phyloP scores from a whole-genome alignment of 192 early-diverging fungal species.

The Coemansia sp. region DNA sequence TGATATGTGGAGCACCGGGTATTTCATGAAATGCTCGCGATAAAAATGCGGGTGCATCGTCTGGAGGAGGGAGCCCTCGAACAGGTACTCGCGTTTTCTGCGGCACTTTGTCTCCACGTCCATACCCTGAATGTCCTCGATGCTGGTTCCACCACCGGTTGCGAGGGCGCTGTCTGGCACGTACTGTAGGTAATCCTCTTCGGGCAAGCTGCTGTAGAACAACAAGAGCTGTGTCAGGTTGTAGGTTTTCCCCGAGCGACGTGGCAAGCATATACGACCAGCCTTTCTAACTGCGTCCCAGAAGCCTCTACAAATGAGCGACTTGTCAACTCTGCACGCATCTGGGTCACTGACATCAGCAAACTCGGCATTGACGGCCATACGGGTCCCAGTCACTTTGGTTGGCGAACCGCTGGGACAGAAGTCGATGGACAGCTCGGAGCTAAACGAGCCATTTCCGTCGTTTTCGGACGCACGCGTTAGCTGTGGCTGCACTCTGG shows the following conservation, averaged over 20 bases:
- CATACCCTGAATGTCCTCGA: slow-evolving; percentile 3
- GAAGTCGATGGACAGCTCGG: too few species aligned
- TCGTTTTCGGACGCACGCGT: too few species aligned
- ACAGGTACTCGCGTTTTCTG: slow-evolving; percentile 34
- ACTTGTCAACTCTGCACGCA: slow-evolving; percentile 44
- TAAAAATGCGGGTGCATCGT: slow-evolving; percentile 31
- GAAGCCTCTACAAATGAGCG: slow-evolving; percentile 45
- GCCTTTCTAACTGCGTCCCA: slow-evolving; percentile 34
- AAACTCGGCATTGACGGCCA: slow-evolving; percentile 24
- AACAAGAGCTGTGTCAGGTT: slow-evolving; percentile 46
- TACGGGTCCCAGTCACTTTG: slow-evolving; percentile 35
- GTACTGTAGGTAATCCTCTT: slow-evolving; percentile 4
- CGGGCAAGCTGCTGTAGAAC: slow-evolving; percentile 34
- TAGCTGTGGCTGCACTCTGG: too few species aligned
- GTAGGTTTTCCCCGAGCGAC: slow-evolving; percentile 47
- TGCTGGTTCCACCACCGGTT: background rate
- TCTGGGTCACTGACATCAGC: slow-evolving; percentile 11
- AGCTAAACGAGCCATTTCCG: too few species aligned
- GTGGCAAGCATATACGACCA: slow-evolving; percentile 36
- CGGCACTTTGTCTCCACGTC: slow-evolving; percentile 24
- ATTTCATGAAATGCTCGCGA: slow-evolving; percentile 41
- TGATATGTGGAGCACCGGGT: slow-evolving; percentile 35
- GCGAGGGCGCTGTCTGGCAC: slow-evolving; percentile 21
- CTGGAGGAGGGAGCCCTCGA: slow-evolving; percentile 25
- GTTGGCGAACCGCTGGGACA: slow-evolving; percentile 46